A percentile compares a stretch with the other conserved stretches of the same genome.
Conservation (phyloP, 805 yeast species). For the Vanderwaltozyma tropicalis region DNA sequence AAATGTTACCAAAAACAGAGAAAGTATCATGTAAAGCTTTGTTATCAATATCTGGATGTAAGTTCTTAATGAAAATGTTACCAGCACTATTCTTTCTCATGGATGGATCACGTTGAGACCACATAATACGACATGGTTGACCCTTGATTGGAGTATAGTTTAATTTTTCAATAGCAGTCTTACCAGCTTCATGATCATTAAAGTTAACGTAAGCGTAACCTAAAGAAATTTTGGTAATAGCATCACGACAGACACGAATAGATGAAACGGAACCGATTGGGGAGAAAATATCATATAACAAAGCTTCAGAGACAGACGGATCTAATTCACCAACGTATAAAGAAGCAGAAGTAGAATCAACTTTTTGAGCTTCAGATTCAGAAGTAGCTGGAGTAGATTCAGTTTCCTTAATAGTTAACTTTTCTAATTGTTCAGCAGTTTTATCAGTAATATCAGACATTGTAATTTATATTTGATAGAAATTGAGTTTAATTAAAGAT, state of each 20-base stretch:
- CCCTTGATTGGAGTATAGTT: constrained; percentile 92
- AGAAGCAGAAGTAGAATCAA: constrained; percentile 60
- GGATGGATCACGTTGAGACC: constrained; percentile 99
- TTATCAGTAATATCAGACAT: constrained; percentile 32
- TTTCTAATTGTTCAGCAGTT: constrained; percentile 29
- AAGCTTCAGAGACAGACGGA: constrained; percentile 86
- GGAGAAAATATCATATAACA: constrained; percentile 87
- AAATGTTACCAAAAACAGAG: constrained; percentile 89
- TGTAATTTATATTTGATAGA: too few relatives aligned
- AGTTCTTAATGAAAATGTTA: constrained; percentile 94
- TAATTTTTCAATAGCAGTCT: constrained; percentile 86
- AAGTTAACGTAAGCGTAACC: constrained; percentile 98
- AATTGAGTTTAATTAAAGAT: too few relatives aligned
- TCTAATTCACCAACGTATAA: constrained; percentile 96
- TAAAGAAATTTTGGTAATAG: constrained; percentile 89
- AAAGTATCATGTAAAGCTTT: constrained; percentile 97
- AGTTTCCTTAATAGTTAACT: constrained; percentile 26
- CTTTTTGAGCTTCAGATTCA: constrained; percentile 12
- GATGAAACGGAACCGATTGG: constrained; percentile 92
- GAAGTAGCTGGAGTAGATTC: constrained; percentile 21
- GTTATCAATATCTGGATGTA: constrained; percentile 97
- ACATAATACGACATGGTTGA: constrained; percentile 97
- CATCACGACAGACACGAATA: constrained; percentile 98
- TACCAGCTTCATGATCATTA: constrained; percentile 83
- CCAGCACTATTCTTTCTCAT: constrained; percentile 91